phyloP scores from a whole-genome alignment of 1,139 yeast species.

The Lodderomyces orthopsilosis region DNA sequence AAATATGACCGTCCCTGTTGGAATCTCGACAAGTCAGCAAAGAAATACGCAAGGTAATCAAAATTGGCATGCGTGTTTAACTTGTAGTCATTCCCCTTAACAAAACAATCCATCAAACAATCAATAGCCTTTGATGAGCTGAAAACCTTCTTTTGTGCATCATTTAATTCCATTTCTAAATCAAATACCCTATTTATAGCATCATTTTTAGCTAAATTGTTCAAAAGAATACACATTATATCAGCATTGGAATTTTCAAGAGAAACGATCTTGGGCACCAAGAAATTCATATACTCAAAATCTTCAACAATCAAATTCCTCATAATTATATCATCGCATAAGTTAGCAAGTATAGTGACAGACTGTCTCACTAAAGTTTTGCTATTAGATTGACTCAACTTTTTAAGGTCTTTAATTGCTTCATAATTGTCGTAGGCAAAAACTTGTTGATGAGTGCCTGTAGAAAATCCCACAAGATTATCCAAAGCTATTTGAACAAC shows the following conservation, averaged over 20 bases:
- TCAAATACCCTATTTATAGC: slow-evolving; percentile 55
- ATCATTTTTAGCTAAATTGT: slow-evolving; percentile 82
- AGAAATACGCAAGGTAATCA: slow-evolving; percentile 84
- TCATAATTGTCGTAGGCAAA: slow-evolving; percentile 70
- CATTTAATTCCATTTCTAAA: slow-evolving; percentile 38
- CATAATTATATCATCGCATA: slow-evolving; percentile 70
- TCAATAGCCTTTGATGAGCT: slow-evolving; percentile 65
- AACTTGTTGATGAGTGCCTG: slow-evolving; percentile 60
- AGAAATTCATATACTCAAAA: slow-evolving; percentile 51
- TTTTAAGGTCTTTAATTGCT: slow-evolving; percentile 74
- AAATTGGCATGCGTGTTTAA: slow-evolving; percentile 70
- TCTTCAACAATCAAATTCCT: slow-evolving; percentile 67
- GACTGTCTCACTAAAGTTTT: slow-evolving; percentile 63
- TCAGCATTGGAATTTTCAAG: slow-evolving; percentile 69
- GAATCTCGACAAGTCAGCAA: slow-evolving; percentile 82
- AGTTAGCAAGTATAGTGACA: slow-evolving; percentile 74
- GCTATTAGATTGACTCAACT: slow-evolving; percentile 45
- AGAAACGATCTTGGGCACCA: slow-evolving; percentile 55
- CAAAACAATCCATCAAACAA: slow-evolving; percentile 86
- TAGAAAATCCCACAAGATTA: slow-evolving; percentile 78
- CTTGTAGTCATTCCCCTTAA: slow-evolving; percentile 73
- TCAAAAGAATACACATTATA: slow-evolving; percentile 75
- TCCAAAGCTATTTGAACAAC: slow-evolving; percentile 85
- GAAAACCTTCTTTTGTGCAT: slow-evolving; percentile 39
- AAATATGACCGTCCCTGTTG: slow-evolving; percentile 74